Base-by-base conservation (phyloP, 2,329 filamentous ascomycete species). In the Periconia digitata region DNA sequence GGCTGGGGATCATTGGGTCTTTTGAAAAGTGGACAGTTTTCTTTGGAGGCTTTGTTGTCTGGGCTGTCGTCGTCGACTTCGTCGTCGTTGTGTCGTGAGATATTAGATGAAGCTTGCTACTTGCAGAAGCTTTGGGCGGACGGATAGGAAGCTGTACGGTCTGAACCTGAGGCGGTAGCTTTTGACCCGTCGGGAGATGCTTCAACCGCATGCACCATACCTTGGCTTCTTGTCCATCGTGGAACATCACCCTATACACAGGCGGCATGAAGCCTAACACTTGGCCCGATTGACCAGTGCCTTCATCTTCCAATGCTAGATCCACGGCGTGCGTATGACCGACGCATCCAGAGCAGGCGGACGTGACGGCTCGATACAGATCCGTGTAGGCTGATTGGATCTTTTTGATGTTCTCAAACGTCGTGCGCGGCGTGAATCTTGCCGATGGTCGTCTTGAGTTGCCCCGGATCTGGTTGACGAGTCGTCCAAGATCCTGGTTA, bases 341-440 rank as follows among this genome's bases (percentile, higher is more conserved):
- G 17, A 8, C n/a, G 34, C 34, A 37, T 37, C 7, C n/a, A 18
- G 34, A 37, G 34, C 34, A 37, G 34, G 34, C 34, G 34, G 34
- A 37, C 34, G 34, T 37, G 6, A 37, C 34, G 7, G 17, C 34
- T 18, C 34, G 34, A 18, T 37, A 37, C n/a, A 37, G 34, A 7
- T 37, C 34, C 13, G 34, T 37, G 34, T 37, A 37, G 7, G 34
- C 34, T n/a, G 17, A 37, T n/a, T 37, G 34, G n/a, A 37, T 37
- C 34, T 37, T 37, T n/a, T 37, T 37, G n/a, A 37, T 37, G n/a
- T 37, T 18, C n/a, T 37, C 34, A n/a, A 37, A 37, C n/a, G 34
- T 37, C 34, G 34, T 37, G 34, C 34, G 34, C n/a, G 34, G 34
- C n/a, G 34, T 37, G 34, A 37, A 37, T 37, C n/a, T 37, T 37